Evolutionary conservation across 2,329 filamentous ascomycete genomes (phyloP), one percentile per base, ranked within the genome.

Genomic region (Diaporthe ilicicola): DNA sequence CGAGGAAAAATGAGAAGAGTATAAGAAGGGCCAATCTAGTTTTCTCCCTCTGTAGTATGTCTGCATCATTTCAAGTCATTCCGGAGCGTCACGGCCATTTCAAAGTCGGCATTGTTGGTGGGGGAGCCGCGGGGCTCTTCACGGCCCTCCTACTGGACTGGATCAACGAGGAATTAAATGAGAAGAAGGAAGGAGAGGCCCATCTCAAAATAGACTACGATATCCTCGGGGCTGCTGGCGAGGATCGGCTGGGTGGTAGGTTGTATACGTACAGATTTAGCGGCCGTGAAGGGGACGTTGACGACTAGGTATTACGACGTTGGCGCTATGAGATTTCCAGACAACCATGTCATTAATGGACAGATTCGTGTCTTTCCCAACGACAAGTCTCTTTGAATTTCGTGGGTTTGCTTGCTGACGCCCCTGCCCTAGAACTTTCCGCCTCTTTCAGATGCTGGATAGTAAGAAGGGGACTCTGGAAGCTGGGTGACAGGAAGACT

Each of bases 221-320:
- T 7, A 55, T 55, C 53, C 17, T 55, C 17, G 53, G 37, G 53
- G 53, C 53, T 55, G 19, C 53, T 17, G 53, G 10, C 12, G 34
- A 32, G 9, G 29, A 32, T 8, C 19, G 53, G 4, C 53, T 55
- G 3, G 53, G 53, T 37, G 53, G 53, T 34, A 32, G 53, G 12
- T 29, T 55, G 29, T 55, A 34, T 15, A 55, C 53, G 17, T 7
- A 55, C 29, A 37, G 34, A 12, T 55, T 55, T 24, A 34, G 29
- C 34, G 53, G 22, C 17, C 29, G 22, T 22, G 1, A 55, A 6
- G 48, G 48, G 2, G 48, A 12, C 22, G 48, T 51, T 51, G 29
- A 55, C n/a, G 53, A 55, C 53, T 55, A n/a, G n/a, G n/a, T n/a
- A 55, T 9, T 55, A 55, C 12, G 53, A 55, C n/a, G 34, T 55